Percentiles rank a stretch among this genome's conserved stretches.
Evolutionary conservation across 2,329 filamentous ascomycete species (phyloP).

Genomic region (Fusarium paranaense): DNA sequence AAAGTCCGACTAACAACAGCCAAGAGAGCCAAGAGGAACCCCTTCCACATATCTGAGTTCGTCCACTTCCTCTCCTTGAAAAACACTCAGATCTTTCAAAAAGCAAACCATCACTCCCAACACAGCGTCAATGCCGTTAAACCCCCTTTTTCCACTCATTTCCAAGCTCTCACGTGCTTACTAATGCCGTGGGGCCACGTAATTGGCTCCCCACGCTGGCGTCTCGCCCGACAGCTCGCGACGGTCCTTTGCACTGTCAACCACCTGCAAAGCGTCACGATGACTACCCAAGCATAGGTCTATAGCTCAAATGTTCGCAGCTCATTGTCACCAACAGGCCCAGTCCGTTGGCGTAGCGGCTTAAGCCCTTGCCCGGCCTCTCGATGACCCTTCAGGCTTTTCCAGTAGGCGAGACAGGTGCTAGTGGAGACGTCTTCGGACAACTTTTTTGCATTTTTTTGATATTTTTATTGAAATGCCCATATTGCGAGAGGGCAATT

Average conservation of each 20-base stretch:
- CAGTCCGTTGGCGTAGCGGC: background rate
- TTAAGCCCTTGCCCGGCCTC: background rate
- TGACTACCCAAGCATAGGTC: background rate
- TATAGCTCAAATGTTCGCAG: background rate
- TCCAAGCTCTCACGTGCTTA: background rate
- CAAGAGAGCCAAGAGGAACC: background rate
- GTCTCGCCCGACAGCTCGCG: background rate
- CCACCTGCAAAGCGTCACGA: background rate
- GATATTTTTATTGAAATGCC: background rate
- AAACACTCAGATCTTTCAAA: background rate
- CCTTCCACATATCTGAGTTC: background rate
- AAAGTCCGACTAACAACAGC: background rate
- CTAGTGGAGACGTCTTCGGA: background rate
- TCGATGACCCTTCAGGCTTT: background rate
- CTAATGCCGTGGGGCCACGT: background rate
- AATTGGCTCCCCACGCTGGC: background rate
- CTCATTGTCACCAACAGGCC: background rate
- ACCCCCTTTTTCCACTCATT: background rate
- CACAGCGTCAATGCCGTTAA: background rate
- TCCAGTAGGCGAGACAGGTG: background rate
- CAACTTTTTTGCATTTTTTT: background rate
- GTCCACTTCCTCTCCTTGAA: background rate
- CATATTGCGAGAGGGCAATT: background rate
- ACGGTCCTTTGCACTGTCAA: background rate
- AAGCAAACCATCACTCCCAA: background rate